phyloP scores from a whole-genome alignment of 2,329 filamentous ascomycete genomes.

The Capronia americana region DNA sequence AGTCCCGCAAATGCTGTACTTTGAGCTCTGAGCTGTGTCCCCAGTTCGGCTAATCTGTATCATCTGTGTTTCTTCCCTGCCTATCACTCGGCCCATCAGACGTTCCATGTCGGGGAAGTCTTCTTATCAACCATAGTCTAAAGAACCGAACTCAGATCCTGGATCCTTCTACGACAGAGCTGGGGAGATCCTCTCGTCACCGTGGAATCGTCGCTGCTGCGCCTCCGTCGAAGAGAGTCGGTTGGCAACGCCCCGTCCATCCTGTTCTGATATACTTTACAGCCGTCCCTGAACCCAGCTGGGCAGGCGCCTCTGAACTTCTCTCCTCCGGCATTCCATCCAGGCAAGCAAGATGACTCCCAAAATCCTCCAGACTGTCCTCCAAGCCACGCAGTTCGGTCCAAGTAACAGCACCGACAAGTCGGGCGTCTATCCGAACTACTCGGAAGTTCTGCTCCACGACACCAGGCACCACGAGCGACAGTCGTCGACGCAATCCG shows the following conservation, averaged over 20 bases:
- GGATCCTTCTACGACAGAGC: not conserved
- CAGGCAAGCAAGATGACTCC: constrained; percentile 7
- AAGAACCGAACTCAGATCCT: not conserved
- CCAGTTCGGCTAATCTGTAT: constrained; percentile 3
- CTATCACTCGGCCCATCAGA: constrained; percentile 1
- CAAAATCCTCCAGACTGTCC: not conserved
- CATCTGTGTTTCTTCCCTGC: constrained; percentile 10
- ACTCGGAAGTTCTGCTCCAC: not conserved
- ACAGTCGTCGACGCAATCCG: not conserved
- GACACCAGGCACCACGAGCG: not conserved
- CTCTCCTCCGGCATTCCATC: not conserved
- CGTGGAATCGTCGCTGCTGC: constrained; percentile 10
- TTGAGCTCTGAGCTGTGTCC: not conserved
- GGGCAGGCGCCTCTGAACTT: not conserved
- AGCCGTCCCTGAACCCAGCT: not conserved
- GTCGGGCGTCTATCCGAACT: not conserved
- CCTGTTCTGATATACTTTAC: not conserved
- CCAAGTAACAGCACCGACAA: not conserved
- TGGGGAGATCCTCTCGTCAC: constrained; percentile 9
- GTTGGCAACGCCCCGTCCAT: not conserved
- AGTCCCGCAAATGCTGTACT: not conserved
- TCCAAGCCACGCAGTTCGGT: not conserved
- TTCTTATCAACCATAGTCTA: not conserved
- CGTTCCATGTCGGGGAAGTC: constrained; percentile 8
- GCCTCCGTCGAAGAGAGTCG: not conserved